Evolutionary conservation across 495 filamentous ascomycete genomes (phyloP).

Genomic region (Penicillium chermesinum): DNA sequence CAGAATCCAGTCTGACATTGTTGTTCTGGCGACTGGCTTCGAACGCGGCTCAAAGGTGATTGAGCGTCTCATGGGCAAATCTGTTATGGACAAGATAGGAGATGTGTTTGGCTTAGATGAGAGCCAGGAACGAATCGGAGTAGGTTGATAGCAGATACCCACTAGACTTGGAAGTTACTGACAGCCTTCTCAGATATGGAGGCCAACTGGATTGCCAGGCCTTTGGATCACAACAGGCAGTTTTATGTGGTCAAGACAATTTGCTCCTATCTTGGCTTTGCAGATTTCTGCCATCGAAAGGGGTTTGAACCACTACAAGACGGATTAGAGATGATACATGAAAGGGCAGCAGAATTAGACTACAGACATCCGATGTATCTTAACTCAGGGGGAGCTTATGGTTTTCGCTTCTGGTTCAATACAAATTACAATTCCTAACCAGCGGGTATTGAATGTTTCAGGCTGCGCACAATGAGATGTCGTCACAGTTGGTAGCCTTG

Average conservation of each 20-base stretch:
- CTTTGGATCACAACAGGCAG: conserved; percentile 1
- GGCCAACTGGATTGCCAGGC: conserved; percentile 1
- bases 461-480: too few relatives aligned
- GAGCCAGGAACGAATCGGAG: conserved; percentile 1
- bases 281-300: conserved; percentile 2
- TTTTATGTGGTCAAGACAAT: conserved; percentile 4
- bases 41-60: not conserved
- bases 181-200: conserved; percentile 1
- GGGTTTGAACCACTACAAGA: not conserved
- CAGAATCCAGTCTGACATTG: conserved; percentile 1
- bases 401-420: too few relatives aligned
- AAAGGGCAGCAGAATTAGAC: too few relatives aligned
- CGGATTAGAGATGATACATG: too few relatives aligned
- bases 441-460: too few relatives aligned
- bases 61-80: not conserved
- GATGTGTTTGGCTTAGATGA: not conserved
- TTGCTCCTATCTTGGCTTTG: conserved; percentile 1
- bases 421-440: too few relatives aligned
- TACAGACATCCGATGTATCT: too few relatives aligned
- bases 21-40: not conserved
- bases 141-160: conserved; percentile 1
- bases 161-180: not conserved
- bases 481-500: too few relatives aligned
- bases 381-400: too few relatives aligned
- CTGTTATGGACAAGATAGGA: conserved; percentile 1